Evolutionary conservation across 2,329 filamentous ascomycete genomes (phyloP).

Genomic region (Coniosporium uncinatum): DNA sequence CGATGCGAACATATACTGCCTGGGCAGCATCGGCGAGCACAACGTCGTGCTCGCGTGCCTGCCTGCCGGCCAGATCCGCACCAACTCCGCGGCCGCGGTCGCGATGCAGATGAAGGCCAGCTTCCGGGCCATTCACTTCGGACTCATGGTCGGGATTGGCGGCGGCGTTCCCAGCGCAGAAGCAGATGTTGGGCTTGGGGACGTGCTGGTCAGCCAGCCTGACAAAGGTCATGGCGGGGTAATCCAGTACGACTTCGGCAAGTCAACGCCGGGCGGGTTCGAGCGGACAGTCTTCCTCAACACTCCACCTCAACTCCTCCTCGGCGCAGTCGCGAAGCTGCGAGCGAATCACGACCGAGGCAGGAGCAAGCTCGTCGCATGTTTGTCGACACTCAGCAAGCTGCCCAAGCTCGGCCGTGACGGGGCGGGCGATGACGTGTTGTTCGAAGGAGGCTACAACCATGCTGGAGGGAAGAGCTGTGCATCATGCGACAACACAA

Average conservation of each 20-base stretch:
- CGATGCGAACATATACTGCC: slow-evolving; percentile 6
- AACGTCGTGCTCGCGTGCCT: slow-evolving; percentile 17
- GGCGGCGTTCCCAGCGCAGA: slow-evolving; percentile 12
- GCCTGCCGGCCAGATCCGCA: slow-evolving; percentile 11
- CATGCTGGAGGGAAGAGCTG: slow-evolving; percentile 7
- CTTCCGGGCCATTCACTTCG: slow-evolving; percentile 11
- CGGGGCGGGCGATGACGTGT: slow-evolving; percentile 6
- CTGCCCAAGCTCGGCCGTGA: slow-evolving; percentile 2
- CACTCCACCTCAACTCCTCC: slow-evolving; percentile 3
- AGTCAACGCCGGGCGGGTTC: slow-evolving; percentile 5
- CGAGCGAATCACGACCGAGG: slow-evolving; percentile 2
- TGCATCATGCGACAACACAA: slow-evolving; percentile 6
- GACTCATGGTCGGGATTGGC: slow-evolving; percentile 15
- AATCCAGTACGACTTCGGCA: slow-evolving; percentile 16
- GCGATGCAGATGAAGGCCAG: slow-evolving; percentile 11
- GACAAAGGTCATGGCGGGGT: slow-evolving; percentile 11
- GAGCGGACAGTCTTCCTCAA: slow-evolving; percentile 11
- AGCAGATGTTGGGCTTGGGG: slow-evolving; percentile 17
- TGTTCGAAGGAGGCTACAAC: slow-evolving; percentile 12
- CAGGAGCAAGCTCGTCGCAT: not conserved
- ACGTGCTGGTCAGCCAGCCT: slow-evolving; percentile 17
- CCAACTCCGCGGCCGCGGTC: slow-evolving; percentile 10
- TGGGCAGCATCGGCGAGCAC: slow-evolving; percentile 13
- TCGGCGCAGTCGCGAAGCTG: slow-evolving; percentile 3
- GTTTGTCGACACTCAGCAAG: slow-evolving; percentile 2